Base-by-base conservation (phyloP, 352 stramenopile species). In the Thalassiosira exigua region DNA sequence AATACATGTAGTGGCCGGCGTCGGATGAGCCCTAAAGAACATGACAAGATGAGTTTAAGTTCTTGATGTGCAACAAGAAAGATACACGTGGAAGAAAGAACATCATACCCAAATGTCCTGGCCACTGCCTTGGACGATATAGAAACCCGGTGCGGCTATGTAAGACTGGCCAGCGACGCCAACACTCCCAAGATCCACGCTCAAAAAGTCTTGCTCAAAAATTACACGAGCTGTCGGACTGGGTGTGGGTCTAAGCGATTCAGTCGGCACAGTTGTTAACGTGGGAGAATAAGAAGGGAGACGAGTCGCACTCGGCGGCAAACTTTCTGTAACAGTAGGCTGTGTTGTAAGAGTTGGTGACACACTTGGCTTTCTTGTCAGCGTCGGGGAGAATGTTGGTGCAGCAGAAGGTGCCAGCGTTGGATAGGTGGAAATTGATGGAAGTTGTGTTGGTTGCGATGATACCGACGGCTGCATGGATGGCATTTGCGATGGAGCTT, bases 1-100 rank as follows among this genome's bases (percentile, higher is more conserved):
- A 30, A 41, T 73, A 69, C 72, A 81, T 77, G 32, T 76, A 87
- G 58, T 87, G 73, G 59, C 82, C 82, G 19, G 11, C 50, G 57
- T 87, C 79, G 58, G 41, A 24, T 19, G 27, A 41, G 26, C 30
- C 53, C 50, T 53, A 19, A 4, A 21, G 14, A 44, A 44, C 14
- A 44, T 14, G 14, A 44, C 7, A 7, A 44, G 36, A n/a, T n/a
- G n/a, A n/a, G n/a, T n/a, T n/a, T n/a, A n/a, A n/a, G n/a, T n/a
- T n/a, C n/a, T n/a, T n/a, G n/a, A n/a, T n/a, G n/a, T n/a, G n/a
- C n/a, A n/a, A n/a, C n/a, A n/a, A n/a, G n/a, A n/a, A n/a, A n/a
- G n/a, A n/a, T n/a, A n/a, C n/a, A n/a, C n/a, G 60, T 86, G 71
- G 58, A 86, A 86, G 9, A 9, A 42, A 56, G 79, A 71, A 56